Base-by-base conservation (phyloP, 164 flowering plant species). In the grape (Vitis vinifera) region DNA sequence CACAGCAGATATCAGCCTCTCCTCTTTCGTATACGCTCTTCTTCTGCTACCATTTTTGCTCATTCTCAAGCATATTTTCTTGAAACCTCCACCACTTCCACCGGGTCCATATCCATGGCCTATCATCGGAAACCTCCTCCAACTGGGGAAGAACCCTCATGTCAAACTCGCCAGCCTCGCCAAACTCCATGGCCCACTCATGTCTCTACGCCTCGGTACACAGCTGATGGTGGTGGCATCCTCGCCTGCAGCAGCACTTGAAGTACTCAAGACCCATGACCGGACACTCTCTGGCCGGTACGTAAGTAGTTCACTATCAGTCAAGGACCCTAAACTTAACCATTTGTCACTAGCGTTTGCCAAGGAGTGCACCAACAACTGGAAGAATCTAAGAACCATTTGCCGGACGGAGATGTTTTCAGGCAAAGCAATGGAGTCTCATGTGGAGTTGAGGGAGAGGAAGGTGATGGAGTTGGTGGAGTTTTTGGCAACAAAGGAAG, bases 121-220 rank as follows among this genome's bases (percentile, higher is more conserved):
- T 75, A 58, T 79, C 10, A 6, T 79, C 17, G 82, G 82, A 1
- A 57, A 64, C 63, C 74, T 79, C 63, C 73, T 50, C 51, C 58
- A 59, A 9, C 73, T 79, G 2, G 82, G 79, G 27, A 23, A 23
- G 27, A 23, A 23, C 2, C 13, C 5, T 67, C 31, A 17, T 23
- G 8, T 79, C 77, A 16, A 74, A 79, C 64, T 52, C 63, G 23
- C 55, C 17, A 14, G 52, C n/a, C n/a, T 72, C 16, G 68, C 82
- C 56, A 65, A 67, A 17, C 9, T 27, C 62, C 23, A 79, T 17
- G 79, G 79, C 67, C 79, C 79, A 0, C 69, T 79, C 56, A 72
- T 79, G 63, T 19, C 77, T 11, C 68, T 79, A 59, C 75, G 69
- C 37, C 67, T 79, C 3, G 79, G 82, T 56, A 70, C 72, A 75